These are phyloP conservation scores for Lactifluus subvellereus DNA, from an alignment of 768 basidiomycete species.

Conservation along the genomic window DNA sequence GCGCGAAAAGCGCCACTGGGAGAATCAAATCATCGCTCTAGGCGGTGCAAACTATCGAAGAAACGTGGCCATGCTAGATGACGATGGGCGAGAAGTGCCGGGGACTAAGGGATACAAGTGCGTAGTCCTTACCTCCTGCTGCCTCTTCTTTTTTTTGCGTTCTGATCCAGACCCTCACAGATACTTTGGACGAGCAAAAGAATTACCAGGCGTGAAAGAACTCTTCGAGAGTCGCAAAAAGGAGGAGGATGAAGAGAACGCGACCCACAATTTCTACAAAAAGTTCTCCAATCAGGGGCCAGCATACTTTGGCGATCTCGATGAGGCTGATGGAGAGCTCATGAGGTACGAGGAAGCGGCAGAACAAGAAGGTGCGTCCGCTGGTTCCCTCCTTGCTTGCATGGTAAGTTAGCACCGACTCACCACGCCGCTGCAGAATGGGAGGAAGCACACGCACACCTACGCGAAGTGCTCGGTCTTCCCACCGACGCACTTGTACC, in stretches of 20 bases:
- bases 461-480: conserved; percentile 19
- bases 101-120: conserved; percentile 98
- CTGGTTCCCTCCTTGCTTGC: neutral
- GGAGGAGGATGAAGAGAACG: conserved; percentile 86
- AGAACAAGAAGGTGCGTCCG: conserved; percentile 59
- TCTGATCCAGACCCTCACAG: conserved; percentile 35
- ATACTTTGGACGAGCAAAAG: conserved; percentile 96
- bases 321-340: conserved; percentile 68
- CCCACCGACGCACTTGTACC: conserved; percentile 45
- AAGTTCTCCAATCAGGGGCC: conserved; percentile 86
- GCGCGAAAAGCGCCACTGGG: conserved; percentile 96
- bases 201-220: conserved; percentile 91
- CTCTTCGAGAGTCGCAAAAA: conserved; percentile 84
- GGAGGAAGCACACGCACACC: conserved; percentile 6
- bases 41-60: conserved; percentile 95
- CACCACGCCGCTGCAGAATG: neutral
- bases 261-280: conserved; percentile 68
- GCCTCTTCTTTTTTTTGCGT: neutral
- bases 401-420: neutral
- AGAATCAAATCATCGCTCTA: conserved; percentile 93
- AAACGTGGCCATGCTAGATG: conserved; percentile 90
- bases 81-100: conserved; percentile 93
- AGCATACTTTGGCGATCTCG: conserved; percentile 85
- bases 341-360: conserved; percentile 63
- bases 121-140: neutral